Evolutionary conservation across 495 filamentous ascomycete species (phyloP), one percentile per base, ranked within the genome.

Genomic region (Pseudomonodictys pantanalensis): DNA sequence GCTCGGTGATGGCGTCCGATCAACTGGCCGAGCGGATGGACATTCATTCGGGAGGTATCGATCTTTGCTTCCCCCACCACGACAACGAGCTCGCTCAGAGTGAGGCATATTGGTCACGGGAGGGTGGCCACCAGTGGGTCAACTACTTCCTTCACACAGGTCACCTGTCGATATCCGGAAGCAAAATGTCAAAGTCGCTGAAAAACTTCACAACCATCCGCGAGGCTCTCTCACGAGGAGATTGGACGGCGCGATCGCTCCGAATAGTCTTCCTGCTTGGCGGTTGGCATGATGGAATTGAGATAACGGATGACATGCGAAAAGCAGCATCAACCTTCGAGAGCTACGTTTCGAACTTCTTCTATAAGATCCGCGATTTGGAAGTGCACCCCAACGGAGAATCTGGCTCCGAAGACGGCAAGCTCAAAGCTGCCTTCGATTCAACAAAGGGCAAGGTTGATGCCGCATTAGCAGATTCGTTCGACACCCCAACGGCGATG

Each of bases 161-260:
- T 6, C 92, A 98, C 71, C 75, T 97, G 42, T 88, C 85, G 20
- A 97, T 98, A 55, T 79, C 84, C 32, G 92, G 93, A 0, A 87
- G 83, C 5, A 98, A 98, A 71, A 98, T 98, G 93, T 89, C 85
- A 45, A 97, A 97, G 73, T 88, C 83, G 5, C 71, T 97, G 55
- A 97, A 98, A 77, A 98, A 97, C 74, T 98, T 97, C 72, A 90
- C 88, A n/a, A 95, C 93, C 0, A 95, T 98, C 58, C 82, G 87
- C 8, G 88, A 93, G 64, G 91, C 91, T 0, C 77, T 98, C 0
- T 79, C 78, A 6, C 74, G 78, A 3, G 82, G 82, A n/a, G 86
- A 85, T 20, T 96, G 89, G 80, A 96, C 89, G 0, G 75, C 93
- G 0, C 82, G 93, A 35, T 82, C 81, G 23, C 77, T 97, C 74